Evolutionary conservation across 345 rosid genomes (phyloP).

Genomic region (Camelina hispida): DNA sequence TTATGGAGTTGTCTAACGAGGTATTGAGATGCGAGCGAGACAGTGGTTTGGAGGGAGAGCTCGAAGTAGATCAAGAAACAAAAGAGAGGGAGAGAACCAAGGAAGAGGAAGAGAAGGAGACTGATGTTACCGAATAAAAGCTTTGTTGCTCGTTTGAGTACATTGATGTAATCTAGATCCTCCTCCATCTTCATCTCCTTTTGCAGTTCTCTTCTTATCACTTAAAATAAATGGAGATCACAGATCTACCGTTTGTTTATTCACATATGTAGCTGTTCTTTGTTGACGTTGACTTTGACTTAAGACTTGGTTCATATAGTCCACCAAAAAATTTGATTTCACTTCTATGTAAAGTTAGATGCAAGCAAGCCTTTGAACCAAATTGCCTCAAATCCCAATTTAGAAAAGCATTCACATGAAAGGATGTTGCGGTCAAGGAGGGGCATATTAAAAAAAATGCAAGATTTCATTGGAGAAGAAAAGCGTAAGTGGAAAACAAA

Average conservation of each 20-base stretch:
- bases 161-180: constrained; percentile 37
- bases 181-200: constrained; percentile 35
- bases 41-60: constrained; percentile 27
- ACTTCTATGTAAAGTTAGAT: not conserved
- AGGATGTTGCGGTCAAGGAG: not conserved
- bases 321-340: not conserved
- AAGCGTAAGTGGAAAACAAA: not conserved
- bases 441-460: not conserved
- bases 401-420: not conserved
- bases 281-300: constrained; percentile 21
- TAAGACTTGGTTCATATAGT: constrained; percentile 45
- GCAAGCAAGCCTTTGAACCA: not conserved
- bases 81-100: constrained; percentile 46
- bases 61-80: constrained; percentile 44
- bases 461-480: not conserved
- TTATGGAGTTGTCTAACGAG: not conserved
- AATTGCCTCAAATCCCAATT: not conserved
- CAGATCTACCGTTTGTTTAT: not conserved
- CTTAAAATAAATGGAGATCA: not conserved
- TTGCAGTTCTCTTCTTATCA: not conserved
- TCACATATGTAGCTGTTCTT: not conserved
- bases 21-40: constrained; percentile 26
- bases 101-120: constrained; percentile 37
- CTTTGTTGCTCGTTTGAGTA: constrained; percentile 39
- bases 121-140: constrained; percentile 29